Base-by-base conservation (phyloP, 2,329 filamentous ascomycete genomes). In the Aspergillus pseudotamarii region DNA sequence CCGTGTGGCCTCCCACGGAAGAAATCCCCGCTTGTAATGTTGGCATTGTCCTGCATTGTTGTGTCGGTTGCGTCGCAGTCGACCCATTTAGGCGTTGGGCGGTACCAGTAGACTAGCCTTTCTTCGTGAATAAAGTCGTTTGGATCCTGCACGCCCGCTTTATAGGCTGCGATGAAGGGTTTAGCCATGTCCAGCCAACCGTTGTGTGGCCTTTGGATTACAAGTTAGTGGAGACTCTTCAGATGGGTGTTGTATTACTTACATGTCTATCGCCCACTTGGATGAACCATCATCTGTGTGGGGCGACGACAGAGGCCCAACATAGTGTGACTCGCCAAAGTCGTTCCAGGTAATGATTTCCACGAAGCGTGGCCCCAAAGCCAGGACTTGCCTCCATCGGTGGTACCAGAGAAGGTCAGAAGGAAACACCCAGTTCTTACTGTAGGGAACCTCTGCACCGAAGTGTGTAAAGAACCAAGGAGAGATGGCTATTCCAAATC, bases 61-160 rank as follows among this genome's bases (percentile, higher is more conserved):
- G 81, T 85, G 67, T 86, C 84, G 16, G 84, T 86, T 9, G 79
- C 70, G 61, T 85, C 83, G 71, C 85, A 86, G 70, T 84, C 69
- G 38, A 83, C 69, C 11, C 65, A 61, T 62, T 78, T 80, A 1
- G 79, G 79, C 1, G 81, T 84, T 2, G 83, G 84, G 0, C 84
- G 80, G 72, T 85, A 86, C 84, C 84, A 87, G 76, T 86, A 86
- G 34, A 85, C 73, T 8, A 86, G 71, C 71, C 83, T 77, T 26
- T 87, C 84, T 19, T 79, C 73, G 45, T 74, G 73, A 65, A 85
- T 82, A 72, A 81, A 80, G 9, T 66, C 60, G 36, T 69, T 61
- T 5, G 69, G 67, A 1, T 62, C 67, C 23, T 69, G 77, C 3
- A 73, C 76, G 21, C 80, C 82, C 54, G 78, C 80, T 66, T 85